Evolutionary conservation across 192 early-diverging fungal species (phyloP).

Genomic region (Backusella circina): DNA sequence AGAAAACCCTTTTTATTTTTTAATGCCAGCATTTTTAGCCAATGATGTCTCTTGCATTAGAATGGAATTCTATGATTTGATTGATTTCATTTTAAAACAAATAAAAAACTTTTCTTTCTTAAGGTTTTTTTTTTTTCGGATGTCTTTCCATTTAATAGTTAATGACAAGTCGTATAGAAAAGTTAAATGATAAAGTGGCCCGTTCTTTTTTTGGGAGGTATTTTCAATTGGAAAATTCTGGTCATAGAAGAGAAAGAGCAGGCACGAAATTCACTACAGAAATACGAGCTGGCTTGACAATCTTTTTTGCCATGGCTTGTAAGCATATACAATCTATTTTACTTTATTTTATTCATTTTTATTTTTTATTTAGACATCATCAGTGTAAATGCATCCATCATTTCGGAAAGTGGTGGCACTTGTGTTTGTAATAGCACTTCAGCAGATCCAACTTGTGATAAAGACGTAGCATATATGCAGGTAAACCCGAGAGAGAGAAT

Average conservation of each 20-base stretch:
- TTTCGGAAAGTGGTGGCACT: slow-evolving; percentile 66
- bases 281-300: slow-evolving; percentile 55
- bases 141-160: background rate
- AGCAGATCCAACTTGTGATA: slow-evolving; percentile 51
- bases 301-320: slow-evolving; percentile 47
- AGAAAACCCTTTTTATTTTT: background rate
- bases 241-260: slow-evolving; percentile 47
- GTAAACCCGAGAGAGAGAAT: too few species aligned
- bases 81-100: background rate
- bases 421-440: slow-evolving; percentile 58
- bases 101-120: background rate
- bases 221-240: slow-evolving; percentile 61
- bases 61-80: background rate
- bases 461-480: slow-evolving; percentile 52
- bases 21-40: background rate
- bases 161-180: slow-evolving; percentile 44
- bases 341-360: background rate
- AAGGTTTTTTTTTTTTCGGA: background rate
- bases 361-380: slow-evolving; percentile 12
- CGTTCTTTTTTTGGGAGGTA: slow-evolving; percentile 51
- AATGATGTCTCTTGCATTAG: background rate
- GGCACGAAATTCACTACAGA: slow-evolving; percentile 64
- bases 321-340: slow-evolving; percentile 8
- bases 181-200: slow-evolving; percentile 53
- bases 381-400: slow-evolving; percentile 66